Evolutionary conservation across 2,329 filamentous ascomycete species (phyloP), one percentile per base, ranked within the genome.

Genomic region (Cladosporium austrohemisphaericum): DNA sequence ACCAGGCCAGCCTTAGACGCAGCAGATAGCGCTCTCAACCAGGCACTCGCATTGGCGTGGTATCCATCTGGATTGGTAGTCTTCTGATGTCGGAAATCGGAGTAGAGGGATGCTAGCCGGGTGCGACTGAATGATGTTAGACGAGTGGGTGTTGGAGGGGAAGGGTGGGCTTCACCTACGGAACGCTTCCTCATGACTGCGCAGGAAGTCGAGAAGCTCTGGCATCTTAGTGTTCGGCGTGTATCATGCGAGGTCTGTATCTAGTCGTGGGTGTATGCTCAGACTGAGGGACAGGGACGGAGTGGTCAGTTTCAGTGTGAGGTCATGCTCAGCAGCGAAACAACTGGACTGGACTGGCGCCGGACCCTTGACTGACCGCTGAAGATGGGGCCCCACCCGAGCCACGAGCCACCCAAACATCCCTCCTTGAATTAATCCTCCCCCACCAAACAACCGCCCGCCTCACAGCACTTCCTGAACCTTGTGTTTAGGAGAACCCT

Each of bases 21-120:
- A 44, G 80, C 75, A n/a, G 80, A 77, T 33, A 95, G 76, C 2
- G 83, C 89, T 31, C 79, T 78, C 51, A 84, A 81, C 90, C 90
- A 95, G 45, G 88, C 87, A 5, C 78, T 71, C 33, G 88, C 75
- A 65, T 95, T 95, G 35, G 89, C 88, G 16, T 76, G 72, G 71
- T 89, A 95, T 60, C 88, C 89, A 66, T 94, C 88, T 1, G 89
- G 88, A 63, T 95, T 95, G 18, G 86, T 80, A 31, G 78, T 80
- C 60, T 78, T 78, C 58, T 92, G 88, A 4, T 80, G 70, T 29
- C 81, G 76, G 64, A 95, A 95, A 66, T 95, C 90, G 40, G 89
- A 91, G 71, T 94, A 95, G 37, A 95, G 81, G 4, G 89, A 91
- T 10, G 88, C 84, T 10, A 95, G 77, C 41, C 90, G 86, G 55